Conservation (phyloP, 2,329 filamentous ascomycete genomes). For the Xylaria sp. region DNA sequence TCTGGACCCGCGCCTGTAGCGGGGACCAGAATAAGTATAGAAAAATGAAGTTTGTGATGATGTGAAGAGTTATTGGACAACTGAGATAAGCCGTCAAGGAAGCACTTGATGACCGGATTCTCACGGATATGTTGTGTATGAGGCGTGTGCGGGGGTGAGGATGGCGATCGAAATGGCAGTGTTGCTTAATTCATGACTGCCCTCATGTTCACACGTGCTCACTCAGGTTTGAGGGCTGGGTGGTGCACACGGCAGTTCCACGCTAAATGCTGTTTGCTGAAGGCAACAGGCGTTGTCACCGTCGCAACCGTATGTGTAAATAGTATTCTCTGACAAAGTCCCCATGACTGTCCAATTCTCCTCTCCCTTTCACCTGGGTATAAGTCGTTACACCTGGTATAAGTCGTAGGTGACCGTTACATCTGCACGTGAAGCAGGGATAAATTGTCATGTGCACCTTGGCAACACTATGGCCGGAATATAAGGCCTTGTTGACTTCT, state of each 20-base stretch:
- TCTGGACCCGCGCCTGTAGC: not conserved
- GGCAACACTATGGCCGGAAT: not conserved
- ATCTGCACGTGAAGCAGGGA: constrained; percentile 1
- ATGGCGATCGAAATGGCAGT: constrained; percentile 1
- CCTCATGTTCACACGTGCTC: not conserved
- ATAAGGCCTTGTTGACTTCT: constrained; percentile 6
- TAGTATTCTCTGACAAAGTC: not conserved
- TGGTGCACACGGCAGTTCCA: constrained; percentile 10
- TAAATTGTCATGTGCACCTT: not conserved
- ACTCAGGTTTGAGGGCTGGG: not conserved
- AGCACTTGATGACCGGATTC: not conserved
- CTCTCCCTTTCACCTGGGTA: not conserved
- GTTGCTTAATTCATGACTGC: constrained; percentile 4
- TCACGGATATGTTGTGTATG: not conserved
- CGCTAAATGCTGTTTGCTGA: constrained; percentile 2
- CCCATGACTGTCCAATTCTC: not conserved
- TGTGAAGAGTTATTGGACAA: not conserved
- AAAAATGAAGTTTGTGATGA: not conserved
- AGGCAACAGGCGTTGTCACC: constrained; percentile 2
- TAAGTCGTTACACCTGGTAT: too few relatives aligned
- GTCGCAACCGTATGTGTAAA: constrained; percentile 10
- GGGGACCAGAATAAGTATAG: not conserved
- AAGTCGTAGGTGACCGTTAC: not conserved
- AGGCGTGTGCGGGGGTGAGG: not conserved
- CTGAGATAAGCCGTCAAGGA: not conserved